Evolutionary conservation across 2,329 filamentous ascomycete genomes (phyloP).

Genomic region (Triangularia verruculosa): DNA sequence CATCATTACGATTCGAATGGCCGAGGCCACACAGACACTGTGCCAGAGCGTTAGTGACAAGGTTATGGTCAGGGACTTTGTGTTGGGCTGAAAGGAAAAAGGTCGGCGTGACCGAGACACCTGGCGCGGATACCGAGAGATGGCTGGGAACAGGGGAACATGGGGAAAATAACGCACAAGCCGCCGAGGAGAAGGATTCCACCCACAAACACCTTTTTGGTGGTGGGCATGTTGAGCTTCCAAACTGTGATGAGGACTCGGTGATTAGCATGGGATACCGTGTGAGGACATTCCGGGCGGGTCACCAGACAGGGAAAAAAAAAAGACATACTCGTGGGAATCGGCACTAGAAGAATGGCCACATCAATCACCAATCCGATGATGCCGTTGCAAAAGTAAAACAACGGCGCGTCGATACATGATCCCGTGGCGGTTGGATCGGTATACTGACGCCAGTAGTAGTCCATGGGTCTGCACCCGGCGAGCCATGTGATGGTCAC

Average conservation of each 20-base stretch:
- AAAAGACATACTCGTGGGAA: slow-evolving; percentile 16
- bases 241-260: slow-evolving; percentile 8
- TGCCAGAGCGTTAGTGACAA: neutral
- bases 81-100: neutral
- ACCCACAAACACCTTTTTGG: slow-evolving; percentile 21
- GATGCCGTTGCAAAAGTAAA: slow-evolving; percentile 23
- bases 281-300: neutral
- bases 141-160: neutral
- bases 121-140: neutral
- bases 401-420: slow-evolving; percentile 21
- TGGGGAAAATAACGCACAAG: slow-evolving; percentile 12
- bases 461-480: slow-evolving; percentile 16
- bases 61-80: neutral
- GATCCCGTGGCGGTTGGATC: slow-evolving; percentile 16
- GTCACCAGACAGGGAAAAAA: neutral
- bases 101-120: neutral
- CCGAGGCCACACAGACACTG: slow-evolving; percentile 21
- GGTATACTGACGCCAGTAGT: slow-evolving; percentile 24
- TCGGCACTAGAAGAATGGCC: slow-evolving; percentile 19
- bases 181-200: slow-evolving; percentile 21
- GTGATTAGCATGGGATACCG: slow-evolving; percentile 7
- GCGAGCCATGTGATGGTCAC: slow-evolving; percentile 22
- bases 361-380: slow-evolving; percentile 22
- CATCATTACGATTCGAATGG: slow-evolving; percentile 23
- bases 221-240: slow-evolving; percentile 17